phyloP scores from a whole-genome alignment of 108 stramenopile genomes.

The Pinguiococcus pyrenoidosus region DNA sequence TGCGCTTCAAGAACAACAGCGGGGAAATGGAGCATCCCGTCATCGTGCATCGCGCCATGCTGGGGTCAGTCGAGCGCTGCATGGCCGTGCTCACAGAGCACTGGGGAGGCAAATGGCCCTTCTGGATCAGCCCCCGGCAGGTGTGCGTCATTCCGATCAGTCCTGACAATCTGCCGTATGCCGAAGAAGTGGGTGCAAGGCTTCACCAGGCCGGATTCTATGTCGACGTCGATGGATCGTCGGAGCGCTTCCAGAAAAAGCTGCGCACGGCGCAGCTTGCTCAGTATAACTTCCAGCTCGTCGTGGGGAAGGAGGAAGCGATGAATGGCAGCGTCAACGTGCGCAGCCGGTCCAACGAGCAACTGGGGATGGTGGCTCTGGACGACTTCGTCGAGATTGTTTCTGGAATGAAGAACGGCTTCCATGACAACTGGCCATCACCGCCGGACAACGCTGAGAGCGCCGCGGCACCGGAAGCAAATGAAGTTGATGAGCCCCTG shows the following conservation, averaged over 20 bases:
- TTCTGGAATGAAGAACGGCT: too few species aligned
- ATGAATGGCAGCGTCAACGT: conserved; percentile 72
- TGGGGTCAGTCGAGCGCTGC: conserved; percentile 97
- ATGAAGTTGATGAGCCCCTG: too few species aligned
- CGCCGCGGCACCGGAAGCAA: too few species aligned
- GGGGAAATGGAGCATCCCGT: conserved; percentile 70
- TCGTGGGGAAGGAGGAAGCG: conserved; percentile 83
- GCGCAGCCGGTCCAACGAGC: conserved; percentile 76
- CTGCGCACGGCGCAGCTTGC: conserved; percentile 85
- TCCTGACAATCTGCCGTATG: conserved; percentile 4
- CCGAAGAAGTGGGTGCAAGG: conserved; percentile 46
- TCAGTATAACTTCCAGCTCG: conserved; percentile 95
- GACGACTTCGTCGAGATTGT: too few species aligned
- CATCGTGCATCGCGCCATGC: conserved; percentile 97
- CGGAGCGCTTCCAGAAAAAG: conserved; percentile 94
- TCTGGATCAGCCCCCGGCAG: conserved; percentile 97
- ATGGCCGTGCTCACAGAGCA: conserved; percentile 98
- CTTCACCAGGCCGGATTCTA: conserved; percentile 80
- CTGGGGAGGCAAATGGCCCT: conserved; percentile 97
- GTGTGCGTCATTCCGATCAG: conserved; percentile 84
- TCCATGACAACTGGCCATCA: too few species aligned
- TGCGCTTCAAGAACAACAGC: conserved; percentile 34
- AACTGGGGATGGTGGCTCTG: too few species aligned
- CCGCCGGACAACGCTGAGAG: too few species aligned
- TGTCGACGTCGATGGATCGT: conserved; percentile 78